Base-by-base conservation (phyloP, 139 green algal genomes). In the Chlamydomonas incerta region DNA sequence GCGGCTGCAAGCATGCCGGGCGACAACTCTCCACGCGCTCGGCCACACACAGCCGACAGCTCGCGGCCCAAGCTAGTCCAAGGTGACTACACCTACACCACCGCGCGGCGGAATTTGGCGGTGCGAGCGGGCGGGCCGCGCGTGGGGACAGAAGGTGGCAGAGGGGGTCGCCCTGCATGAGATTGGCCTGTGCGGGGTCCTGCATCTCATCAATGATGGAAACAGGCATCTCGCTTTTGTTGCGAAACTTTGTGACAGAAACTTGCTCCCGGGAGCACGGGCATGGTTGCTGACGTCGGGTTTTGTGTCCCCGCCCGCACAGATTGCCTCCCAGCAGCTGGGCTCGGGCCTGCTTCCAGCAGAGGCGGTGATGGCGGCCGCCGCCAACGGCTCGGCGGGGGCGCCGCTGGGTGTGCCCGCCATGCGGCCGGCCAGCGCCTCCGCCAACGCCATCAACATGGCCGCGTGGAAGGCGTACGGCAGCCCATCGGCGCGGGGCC, bases 401-500 rank as follows among this genome's bases (percentile, higher is more conserved):
- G n/a, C 31, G 33, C n/a, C n/a, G 66, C n/a, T 47, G 31, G 14
- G 8, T 33, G 79, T 86, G 33, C 80, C 80, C 26, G 23, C 80
- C 31, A 77, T 85, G 80, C 47, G 74, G 11, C 80, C 68, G 35
- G 68, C 58, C 18, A 50, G n/a, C 68, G 80, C 80, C 34, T 34
- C 4, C 26, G 65, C 24, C 52, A 50, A 50, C 8, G 41, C 41
- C 5, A 71, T n/a, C 10, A 87, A 60, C 50, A 47, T 41, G 31
- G 87, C 87, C 11, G 87, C 87, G 1, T 90, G 80, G 80, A 87
- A 81, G 41, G 87, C 87, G 21, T 90, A 87, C 52, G 87, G 87
- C 63, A 90, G 87, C 67, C 87, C 87, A 41, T 72, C 34, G 24
- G 57, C 72, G 23, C 63, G 87, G 3, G 81, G 81, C 50, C 34